phyloP scores from a whole-genome alignment of 2,329 filamentous ascomycete genomes.

The Diplodia intermedia region DNA sequence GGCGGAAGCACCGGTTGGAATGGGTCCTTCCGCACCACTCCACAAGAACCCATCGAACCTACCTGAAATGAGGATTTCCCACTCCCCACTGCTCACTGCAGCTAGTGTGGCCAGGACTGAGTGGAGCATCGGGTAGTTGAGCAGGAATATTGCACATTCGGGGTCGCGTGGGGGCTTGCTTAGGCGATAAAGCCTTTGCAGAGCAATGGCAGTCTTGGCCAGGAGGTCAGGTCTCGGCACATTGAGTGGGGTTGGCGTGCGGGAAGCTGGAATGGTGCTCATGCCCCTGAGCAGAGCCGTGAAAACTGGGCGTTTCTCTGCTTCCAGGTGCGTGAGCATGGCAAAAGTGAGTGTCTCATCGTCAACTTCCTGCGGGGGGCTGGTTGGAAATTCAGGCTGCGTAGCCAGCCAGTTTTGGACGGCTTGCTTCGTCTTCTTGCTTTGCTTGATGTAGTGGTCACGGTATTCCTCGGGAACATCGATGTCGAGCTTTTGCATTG shows the following conservation, averaged over 20 bases:
- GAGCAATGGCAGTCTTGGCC: constrained; percentile 74
- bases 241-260: constrained; percentile 70
- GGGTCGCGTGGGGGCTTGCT: constrained; percentile 77
- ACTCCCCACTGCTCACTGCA: constrained; percentile 89
- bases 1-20: constrained; percentile 35
- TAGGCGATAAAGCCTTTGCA: constrained; percentile 86
- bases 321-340: constrained; percentile 84
- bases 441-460: constrained; percentile 89
- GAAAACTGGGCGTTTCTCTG: constrained; percentile 79
- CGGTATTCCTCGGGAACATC: constrained; percentile 94
- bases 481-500: constrained; percentile 83
- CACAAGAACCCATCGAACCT: constrained; percentile 96
- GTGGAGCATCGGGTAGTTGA: constrained; percentile 82
- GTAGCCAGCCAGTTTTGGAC: constrained; percentile 89
- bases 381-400: constrained; percentile 75
- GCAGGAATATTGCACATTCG: constrained; percentile 82
- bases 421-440: constrained; percentile 87
- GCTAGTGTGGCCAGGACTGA: constrained; percentile 85
- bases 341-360: constrained; percentile 94
- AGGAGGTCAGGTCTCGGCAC: constrained; percentile 75
- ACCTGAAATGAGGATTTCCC: constrained; percentile 93
- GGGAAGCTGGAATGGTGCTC: constrained; percentile 58
- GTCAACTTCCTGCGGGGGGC: constrained; percentile 86
- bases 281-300: constrained; percentile 75
- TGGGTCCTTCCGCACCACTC: constrained; percentile 77